Percentiles rank a stretch among this genome's conserved stretches.
These are phyloP conservation scores for Verticillium tricorpus DNA, from an alignment of 2,329 filamentous ascomycete genomes.

Conservation along the genomic window DNA sequence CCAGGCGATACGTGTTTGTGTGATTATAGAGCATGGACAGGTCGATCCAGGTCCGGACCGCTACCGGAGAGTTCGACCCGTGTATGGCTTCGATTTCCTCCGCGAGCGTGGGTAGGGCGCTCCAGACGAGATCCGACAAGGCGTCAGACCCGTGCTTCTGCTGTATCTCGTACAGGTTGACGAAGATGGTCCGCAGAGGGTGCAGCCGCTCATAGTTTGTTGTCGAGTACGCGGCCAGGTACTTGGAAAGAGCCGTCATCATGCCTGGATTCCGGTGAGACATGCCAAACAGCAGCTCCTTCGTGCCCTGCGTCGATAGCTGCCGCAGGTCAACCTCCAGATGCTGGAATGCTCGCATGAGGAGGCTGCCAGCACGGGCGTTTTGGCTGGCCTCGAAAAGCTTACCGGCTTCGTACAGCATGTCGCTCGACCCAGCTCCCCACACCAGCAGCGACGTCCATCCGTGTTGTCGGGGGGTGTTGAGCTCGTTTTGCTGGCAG, in stretches of 20 bases:
- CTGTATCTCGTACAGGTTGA: slow-evolving; percentile 37
- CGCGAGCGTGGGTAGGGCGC: slow-evolving; percentile 34
- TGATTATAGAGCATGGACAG: slow-evolving; percentile 35
- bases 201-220: slow-evolving; percentile 38
- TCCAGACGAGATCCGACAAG: slow-evolving; percentile 38
- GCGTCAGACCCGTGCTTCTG: slow-evolving; percentile 38
- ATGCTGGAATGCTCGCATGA: slow-evolving; percentile 38
- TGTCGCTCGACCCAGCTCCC: slow-evolving; percentile 38
- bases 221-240: slow-evolving; percentile 36
- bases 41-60: slow-evolving; percentile 37
- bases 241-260: slow-evolving; percentile 42
- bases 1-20: slow-evolving; percentile 27
- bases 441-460: slow-evolving; percentile 38
- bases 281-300: slow-evolving; percentile 38
- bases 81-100: slow-evolving; percentile 41
- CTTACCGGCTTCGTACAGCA: slow-evolving; percentile 38
- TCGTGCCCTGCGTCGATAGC: slow-evolving; percentile 36
- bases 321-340: slow-evolving; percentile 37
- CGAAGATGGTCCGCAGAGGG: slow-evolving; percentile 37
- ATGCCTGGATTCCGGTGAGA: slow-evolving; percentile 37
- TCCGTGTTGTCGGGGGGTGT: slow-evolving; percentile 29
- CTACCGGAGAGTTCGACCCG: slow-evolving; percentile 36
- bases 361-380: slow-evolving; percentile 32
- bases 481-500: slow-evolving; percentile 36
- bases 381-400: slow-evolving; percentile 35